Evolutionary conservation across 164 flowering plant species (phyloP).

Genomic region (Chloranthus sessilifolius): DNA sequence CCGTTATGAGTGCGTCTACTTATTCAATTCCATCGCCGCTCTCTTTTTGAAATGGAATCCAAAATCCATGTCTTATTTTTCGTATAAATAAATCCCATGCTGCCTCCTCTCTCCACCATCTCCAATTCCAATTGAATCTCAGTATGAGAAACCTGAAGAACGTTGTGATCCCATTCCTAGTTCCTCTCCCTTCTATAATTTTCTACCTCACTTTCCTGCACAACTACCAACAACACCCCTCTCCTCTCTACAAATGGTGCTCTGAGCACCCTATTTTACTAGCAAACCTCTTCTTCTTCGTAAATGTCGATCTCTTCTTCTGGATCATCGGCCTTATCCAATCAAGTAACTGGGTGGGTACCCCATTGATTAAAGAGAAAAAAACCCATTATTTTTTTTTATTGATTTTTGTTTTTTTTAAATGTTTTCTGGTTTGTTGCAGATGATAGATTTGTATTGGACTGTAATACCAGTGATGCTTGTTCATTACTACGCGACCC

Average conservation of each 20-base stretch:
- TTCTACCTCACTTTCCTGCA: slow-evolving; percentile 67
- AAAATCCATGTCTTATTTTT: background rate
- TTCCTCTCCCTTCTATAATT: slow-evolving; percentile 73
- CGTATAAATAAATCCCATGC: background rate
- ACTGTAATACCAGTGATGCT: slow-evolving; percentile 88
- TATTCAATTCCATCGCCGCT: background rate
- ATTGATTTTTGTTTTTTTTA: background rate
- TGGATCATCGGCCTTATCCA: slow-evolving; percentile 73
- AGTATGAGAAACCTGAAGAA: slow-evolving; percentile 47
- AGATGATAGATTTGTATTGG: slow-evolving; percentile 96
- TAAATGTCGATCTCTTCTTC: slow-evolving; percentile 76
- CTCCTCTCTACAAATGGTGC: slow-evolving; percentile 60
- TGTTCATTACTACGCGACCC: slow-evolving; percentile 65
- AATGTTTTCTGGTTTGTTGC: slow-evolving; percentile 15
- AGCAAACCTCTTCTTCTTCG: slow-evolving; percentile 72
- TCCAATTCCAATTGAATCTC: background rate
- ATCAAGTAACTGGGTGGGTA: slow-evolving; percentile 72
- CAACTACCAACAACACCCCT: slow-evolving; percentile 2
- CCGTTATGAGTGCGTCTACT: background rate
- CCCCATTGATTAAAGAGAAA: background rate
- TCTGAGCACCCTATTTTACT: slow-evolving; percentile 64
- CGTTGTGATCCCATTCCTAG: slow-evolving; percentile 45
- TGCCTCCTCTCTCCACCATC: background rate
- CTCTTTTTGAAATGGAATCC: background rate
- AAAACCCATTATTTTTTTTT: background rate